Evolutionary conservation across 2,329 filamentous ascomycete genomes (phyloP).

Genomic region (Penicillium sp.): DNA sequence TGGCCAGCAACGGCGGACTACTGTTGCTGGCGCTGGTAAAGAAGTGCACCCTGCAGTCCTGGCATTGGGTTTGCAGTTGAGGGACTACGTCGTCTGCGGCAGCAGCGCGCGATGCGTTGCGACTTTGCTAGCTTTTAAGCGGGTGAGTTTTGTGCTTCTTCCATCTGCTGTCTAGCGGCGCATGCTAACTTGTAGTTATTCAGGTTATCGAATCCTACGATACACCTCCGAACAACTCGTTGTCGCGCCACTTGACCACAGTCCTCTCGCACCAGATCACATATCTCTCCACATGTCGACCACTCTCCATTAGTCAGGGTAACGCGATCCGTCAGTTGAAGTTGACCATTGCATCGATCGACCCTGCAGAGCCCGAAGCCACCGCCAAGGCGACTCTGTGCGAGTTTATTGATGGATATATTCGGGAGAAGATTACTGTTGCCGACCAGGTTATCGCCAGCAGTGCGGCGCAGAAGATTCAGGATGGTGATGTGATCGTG

Average conservation of each 20-base stretch:
- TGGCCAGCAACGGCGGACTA: constrained; percentile 65
- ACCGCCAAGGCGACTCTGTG: constrained; percentile 75
- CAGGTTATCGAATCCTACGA: constrained; percentile 90
- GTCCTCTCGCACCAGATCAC: constrained; percentile 95
- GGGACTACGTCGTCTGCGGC: constrained; percentile 79
- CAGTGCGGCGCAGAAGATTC: constrained; percentile 69
- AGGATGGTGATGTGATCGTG: constrained; percentile 73
- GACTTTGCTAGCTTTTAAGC: constrained; percentile 83
- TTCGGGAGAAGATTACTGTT: constrained; percentile 81
- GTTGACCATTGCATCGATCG: constrained; percentile 82
- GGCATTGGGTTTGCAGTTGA: constrained; percentile 83
- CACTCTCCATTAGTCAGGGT: constrained; percentile 93
- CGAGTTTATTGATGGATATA: constrained; percentile 80
- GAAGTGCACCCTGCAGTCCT: constrained; percentile 83
- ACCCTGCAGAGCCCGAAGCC: constrained; percentile 75
- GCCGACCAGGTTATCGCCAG: constrained; percentile 81
- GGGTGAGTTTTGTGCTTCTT: constrained; percentile 49
- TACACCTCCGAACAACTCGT: constrained; percentile 75
- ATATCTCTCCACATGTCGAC: constrained; percentile 87
- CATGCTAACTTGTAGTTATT: constrained; percentile 18
- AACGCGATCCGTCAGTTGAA: constrained; percentile 96
- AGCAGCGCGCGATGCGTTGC: constrained; percentile 83
- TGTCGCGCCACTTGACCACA: constrained; percentile 85
- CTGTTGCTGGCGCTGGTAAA: constrained; percentile 58
- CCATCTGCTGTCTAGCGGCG: background rate